Conservation (phyloP, 2,329 filamentous ascomycete genomes). For the Teratosphaeria destructans region DNA sequence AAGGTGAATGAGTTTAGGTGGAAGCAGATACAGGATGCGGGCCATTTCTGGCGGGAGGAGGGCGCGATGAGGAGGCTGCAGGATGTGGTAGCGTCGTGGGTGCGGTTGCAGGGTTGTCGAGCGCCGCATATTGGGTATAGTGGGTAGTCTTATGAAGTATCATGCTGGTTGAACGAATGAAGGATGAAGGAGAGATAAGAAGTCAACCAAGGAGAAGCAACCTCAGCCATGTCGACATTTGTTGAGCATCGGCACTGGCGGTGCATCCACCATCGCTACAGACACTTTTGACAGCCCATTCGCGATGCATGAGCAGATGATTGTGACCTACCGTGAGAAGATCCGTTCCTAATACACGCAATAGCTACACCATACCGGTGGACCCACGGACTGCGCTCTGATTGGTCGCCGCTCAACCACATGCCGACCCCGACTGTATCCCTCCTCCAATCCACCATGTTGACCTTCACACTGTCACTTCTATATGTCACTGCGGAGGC, state of each 20-base stretch:
- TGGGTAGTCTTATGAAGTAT: not conserved
- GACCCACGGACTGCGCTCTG: not conserved
- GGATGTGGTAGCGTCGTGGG: slow-evolving; percentile 16
- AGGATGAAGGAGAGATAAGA: too few relatives aligned
- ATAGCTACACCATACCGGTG: not conserved
- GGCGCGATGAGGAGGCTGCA: slow-evolving; percentile 23
- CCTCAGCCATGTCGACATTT: too few relatives aligned
- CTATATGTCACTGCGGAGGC: slow-evolving; percentile 10
- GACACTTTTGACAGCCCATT: too few relatives aligned
- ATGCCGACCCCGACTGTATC: not conserved
- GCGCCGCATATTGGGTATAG: not conserved
- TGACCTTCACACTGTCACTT: not conserved
- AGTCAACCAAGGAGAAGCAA: too few relatives aligned
- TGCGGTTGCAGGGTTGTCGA: not conserved
- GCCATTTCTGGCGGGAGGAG: slow-evolving; percentile 41
- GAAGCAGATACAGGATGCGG: slow-evolving; percentile 38
- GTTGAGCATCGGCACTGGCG: too few relatives aligned
- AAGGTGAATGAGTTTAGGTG: slow-evolving; percentile 26
- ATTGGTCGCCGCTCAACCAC: not conserved
- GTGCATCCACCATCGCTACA: too few relatives aligned
- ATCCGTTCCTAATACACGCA: too few relatives aligned
- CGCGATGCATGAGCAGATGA: too few relatives aligned
- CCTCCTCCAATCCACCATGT: not conserved
- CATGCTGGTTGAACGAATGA: not conserved
- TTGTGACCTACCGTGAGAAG: too few relatives aligned